Base-by-base conservation (phyloP, 148 eudicot genomes). In the Drosera capensis region DNA sequence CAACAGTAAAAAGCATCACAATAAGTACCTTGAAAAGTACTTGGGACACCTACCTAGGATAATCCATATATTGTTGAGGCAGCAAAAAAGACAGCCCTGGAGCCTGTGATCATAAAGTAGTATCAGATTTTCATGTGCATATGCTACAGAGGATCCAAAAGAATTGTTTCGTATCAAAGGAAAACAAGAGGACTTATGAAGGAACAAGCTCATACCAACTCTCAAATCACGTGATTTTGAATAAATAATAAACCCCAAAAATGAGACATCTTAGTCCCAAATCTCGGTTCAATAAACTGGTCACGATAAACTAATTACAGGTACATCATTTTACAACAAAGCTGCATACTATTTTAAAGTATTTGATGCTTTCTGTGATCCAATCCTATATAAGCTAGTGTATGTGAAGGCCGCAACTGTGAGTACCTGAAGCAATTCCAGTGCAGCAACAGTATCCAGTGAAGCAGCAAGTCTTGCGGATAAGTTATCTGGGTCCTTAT, bases 21-120 rank as follows among this genome's bases (percentile, higher is more conserved):
- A 43, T 34, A 9, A 4, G 38, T 15, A 4, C n/a, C n/a, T n/a
- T n/a, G 14, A 11, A 34, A 0, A 34, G 14, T 11, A 5, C 38
- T 34, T 15, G n/a, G 38, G 14, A 58, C 38, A 59, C 67, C 62
- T 71, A 77, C 97, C 94, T 88, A 36, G 97, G 97, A 59, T 83
- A 88, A 51, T 80, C 55, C 57, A 52, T 22, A 65, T 71, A 88
- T 46, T 77, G 92, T 50, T 51, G 45, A 23, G 97, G 97, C 69
- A 88, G 59, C 81, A 88, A 73, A 71, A 88, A 88, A 23, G 86
- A 78, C 59, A 88, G 63, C 48, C 97, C 96, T 22, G 97, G 94
- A 66, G 97, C 97, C 97, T 88, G 78, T 73, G 41, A 45, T 45
- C 57, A 74, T 43, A 7, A 30, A 66, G 54, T 44, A 14, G 41